Evolutionary conservation across 257 asterid genomes (phyloP).

Genomic region (Handroanthus guayacan): DNA sequence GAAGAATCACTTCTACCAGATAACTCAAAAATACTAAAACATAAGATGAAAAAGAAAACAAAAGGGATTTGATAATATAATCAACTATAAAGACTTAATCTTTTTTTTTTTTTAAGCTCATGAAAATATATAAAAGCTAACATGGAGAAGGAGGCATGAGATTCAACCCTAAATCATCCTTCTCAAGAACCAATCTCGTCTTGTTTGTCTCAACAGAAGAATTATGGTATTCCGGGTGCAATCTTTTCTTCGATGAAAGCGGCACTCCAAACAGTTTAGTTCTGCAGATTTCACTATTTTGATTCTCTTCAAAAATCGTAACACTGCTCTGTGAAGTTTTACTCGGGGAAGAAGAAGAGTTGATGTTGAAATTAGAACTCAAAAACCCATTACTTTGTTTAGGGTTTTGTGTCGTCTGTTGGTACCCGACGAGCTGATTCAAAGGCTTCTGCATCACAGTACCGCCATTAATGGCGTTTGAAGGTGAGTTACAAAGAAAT

Average conservation of each 20-base stretch:
- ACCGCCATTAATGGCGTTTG: conserved; percentile 23
- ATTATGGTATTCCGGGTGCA: conserved; percentile 64
- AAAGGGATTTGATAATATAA: not conserved
- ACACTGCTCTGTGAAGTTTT: conserved; percentile 53
- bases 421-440: conserved; percentile 41
- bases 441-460: conserved; percentile 38
- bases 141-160: conserved; percentile 86
- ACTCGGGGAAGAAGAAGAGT: conserved; percentile 43
- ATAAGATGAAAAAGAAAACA: conserved; percentile 2
- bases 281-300: conserved; percentile 29
- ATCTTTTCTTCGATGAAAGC: conserved; percentile 75
- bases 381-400: conserved; percentile 30
- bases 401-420: conserved; percentile 34
- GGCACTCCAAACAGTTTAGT: conserved; percentile 93
- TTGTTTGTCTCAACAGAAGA: conserved; percentile 59
- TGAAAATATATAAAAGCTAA: conserved; percentile 33
- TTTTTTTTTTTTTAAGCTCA: not conserved
- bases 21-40: conserved; percentile 14
- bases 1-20: conserved; percentile 8
- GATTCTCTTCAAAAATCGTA: conserved; percentile 48
- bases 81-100: conserved; percentile 4
- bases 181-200: conserved; percentile 69
- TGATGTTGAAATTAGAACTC: conserved; percentile 5
- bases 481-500: conserved; percentile 39
- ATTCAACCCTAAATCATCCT: conserved; percentile 85